A percentile compares a stretch with the other conserved stretches of the same genome.
These are phyloP conservation scores for Dimocarpus longan DNA, from an alignment of 345 rosid genomes.

Conservation along the genomic window DNA sequence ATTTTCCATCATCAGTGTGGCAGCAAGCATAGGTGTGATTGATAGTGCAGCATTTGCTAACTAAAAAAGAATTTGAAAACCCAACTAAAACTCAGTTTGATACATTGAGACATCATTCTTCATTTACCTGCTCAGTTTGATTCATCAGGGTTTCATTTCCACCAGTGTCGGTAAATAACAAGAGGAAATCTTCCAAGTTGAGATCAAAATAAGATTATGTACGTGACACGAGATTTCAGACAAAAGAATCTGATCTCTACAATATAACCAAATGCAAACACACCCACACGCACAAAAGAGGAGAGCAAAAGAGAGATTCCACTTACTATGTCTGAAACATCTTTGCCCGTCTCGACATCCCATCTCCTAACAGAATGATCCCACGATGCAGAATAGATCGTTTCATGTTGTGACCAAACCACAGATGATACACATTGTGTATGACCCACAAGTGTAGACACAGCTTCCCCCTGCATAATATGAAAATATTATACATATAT, in stretches of 20 bases:
- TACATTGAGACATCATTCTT: neutral
- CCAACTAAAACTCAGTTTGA: neutral
- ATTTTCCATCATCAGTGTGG: neutral
- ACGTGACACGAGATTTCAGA: no score
- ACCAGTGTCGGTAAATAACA: neutral
- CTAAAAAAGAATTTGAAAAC: neutral
- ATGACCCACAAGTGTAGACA: slow-evolving; percentile 84
- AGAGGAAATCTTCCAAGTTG: neutral
- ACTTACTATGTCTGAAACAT: slow-evolving; percentile 62
- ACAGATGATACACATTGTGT: slow-evolving; percentile 86
- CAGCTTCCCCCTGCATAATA: slow-evolving; percentile 68
- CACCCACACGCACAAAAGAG: neutral
- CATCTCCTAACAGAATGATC: slow-evolving; percentile 90
- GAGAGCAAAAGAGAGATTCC: neutral
- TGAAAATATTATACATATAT: slow-evolving; percentile 4
- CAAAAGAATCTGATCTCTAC: no score
- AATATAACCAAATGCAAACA: no score
- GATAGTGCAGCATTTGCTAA: neutral
- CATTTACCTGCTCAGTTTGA: neutral
- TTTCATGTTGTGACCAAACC: slow-evolving; percentile 74
- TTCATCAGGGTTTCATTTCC: neutral
- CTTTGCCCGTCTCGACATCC: slow-evolving; percentile 91
- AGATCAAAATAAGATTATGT: neutral
- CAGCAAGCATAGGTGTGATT: neutral
- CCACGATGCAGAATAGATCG: slow-evolving; percentile 89